Evolutionary conservation across 1,284 basidiomycete species (phyloP), one percentile per base, ranked within the genome.

Genomic region (Ustilago trichophora): DNA sequence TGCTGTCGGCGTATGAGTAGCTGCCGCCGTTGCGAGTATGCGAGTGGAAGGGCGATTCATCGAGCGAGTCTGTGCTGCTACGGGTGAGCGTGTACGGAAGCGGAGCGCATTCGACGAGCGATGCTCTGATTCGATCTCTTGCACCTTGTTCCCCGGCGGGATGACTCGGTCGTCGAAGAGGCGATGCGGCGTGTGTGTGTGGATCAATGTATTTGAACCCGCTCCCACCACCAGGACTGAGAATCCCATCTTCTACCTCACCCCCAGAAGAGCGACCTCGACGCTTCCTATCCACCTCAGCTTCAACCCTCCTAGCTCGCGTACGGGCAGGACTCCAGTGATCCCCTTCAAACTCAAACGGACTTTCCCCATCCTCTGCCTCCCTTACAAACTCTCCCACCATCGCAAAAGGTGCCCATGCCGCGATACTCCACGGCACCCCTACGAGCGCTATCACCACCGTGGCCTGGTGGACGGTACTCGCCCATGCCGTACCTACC

Each of bases 321-420:
- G 51, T 63, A 3, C 58, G 41, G 2, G 27, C 19, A 0, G 66
- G 66, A 25, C 33, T 44, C 59, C 59, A 74, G 32, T 67, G 68
- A 27, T 79, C 77, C 1, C 34, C 55, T 9, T 72, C 68, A 40
- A 72, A 69, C 34, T 69, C 63, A 34, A 55, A 72, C 13, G 72
- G 70, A 7, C 42, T 54, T 12, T 19, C 27, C 1, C 73, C 67
- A 7, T 70, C 53, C 35, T 78, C 78, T 15, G 71, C 77, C 36
- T 80, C 77, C 25, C 74, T 60, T 3, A 78, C 69, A 29, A 76
- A 77, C 33, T 75, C 75, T 34, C 77, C 76, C 10, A 82, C 72
- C 37, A 82, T 67, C 2, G 79, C 77, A 58, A 69, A 80, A 4
- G 80, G 80, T 6, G 72, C 79, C 80, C 80, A 82, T 13, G 54